Percentiles rank a stretch among this genome's conserved stretches.
Evolutionary conservation across 2,329 filamentous ascomycete genomes (phyloP).

Genomic region (Cladosporium sp.): DNA sequence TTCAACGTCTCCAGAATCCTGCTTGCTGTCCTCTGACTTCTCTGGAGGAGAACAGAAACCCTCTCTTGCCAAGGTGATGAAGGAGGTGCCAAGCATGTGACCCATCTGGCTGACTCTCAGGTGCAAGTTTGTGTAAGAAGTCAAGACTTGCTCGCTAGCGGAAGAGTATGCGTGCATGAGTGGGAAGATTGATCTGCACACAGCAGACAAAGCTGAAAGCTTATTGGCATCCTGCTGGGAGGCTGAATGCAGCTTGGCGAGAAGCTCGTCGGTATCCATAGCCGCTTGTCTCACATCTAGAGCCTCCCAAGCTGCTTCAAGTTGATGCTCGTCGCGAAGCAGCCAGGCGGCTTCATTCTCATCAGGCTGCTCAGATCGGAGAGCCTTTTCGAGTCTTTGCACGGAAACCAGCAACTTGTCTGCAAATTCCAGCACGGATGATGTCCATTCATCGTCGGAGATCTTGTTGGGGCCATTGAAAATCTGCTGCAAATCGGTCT

Average conservation of each 20-base stretch:
- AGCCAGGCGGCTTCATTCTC: constrained; percentile 63
- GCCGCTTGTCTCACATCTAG: constrained; percentile 58
- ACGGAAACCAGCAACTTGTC: constrained; percentile 76
- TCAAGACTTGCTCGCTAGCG: constrained; percentile 56
- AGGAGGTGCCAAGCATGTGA: constrained; percentile 70
- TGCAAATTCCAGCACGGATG: constrained; percentile 59
- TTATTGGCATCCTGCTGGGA: constrained; percentile 34
- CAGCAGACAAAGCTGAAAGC: constrained; percentile 48
- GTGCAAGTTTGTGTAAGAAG: constrained; percentile 62
- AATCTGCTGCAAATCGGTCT: not conserved
- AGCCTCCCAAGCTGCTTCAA: constrained; percentile 52
- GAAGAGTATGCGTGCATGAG: constrained; percentile 69
- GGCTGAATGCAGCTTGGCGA: constrained; percentile 41
- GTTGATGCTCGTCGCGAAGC: constrained; percentile 42
- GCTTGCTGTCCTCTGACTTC: constrained; percentile 47
- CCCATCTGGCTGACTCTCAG: constrained; percentile 68
- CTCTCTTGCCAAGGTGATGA: constrained; percentile 72
- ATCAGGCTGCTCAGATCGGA: constrained; percentile 53
- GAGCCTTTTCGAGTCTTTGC: constrained; percentile 62
- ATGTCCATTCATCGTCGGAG: constrained; percentile 46
- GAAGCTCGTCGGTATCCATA: constrained; percentile 39
- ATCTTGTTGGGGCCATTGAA: not conserved
- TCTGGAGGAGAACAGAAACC: constrained; percentile 92
- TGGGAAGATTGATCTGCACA: constrained; percentile 62
- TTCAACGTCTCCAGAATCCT: constrained; percentile 69